Conservation (phyloP, 495 filamentous ascomycete species). For the Lasiosphaeria miniovina region DNA sequence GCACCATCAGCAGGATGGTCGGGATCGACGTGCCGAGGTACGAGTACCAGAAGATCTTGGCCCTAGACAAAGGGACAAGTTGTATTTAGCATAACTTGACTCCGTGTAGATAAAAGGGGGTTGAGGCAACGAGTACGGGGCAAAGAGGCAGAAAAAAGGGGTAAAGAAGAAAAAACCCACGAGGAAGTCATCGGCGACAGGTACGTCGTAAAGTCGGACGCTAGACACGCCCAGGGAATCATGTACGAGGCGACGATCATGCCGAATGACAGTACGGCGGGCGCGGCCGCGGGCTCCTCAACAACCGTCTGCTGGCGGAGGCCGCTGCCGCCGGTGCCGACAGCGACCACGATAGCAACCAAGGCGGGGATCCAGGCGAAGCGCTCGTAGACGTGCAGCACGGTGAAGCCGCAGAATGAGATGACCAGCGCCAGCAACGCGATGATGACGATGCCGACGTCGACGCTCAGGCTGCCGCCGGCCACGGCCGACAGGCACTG, state of each 20-base stretch:
- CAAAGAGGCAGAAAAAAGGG: constrained; percentile 3
- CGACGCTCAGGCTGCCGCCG: constrained; percentile 43
- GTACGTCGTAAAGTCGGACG: constrained; percentile 51
- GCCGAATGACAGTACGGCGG: constrained; percentile 36
- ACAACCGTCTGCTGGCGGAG: constrained; percentile 31
- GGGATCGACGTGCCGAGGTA: constrained; percentile 48
- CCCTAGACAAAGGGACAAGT: constrained; percentile 12
- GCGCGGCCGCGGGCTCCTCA: constrained; percentile 24
- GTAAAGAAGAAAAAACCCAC: constrained; percentile 23
- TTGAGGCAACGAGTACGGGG: background rate
- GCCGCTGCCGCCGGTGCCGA: constrained; percentile 30
- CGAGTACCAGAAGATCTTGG: constrained; percentile 44
- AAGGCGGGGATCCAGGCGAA: constrained; percentile 58
- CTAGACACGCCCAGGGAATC: constrained; percentile 44
- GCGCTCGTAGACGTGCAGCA: constrained; percentile 58
- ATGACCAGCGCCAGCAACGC: constrained; percentile 53
- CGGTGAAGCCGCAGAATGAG: constrained; percentile 56
- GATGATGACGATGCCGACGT: constrained; percentile 52
- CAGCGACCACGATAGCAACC: constrained; percentile 43
- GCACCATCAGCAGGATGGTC: constrained; percentile 49
- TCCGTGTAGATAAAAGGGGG: too few relatives aligned
- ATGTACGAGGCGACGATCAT: constrained; percentile 47
- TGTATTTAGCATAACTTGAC: background rate
- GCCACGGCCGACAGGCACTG: constrained; percentile 52
- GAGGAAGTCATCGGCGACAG: constrained; percentile 44